Evolutionary conservation across 2,329 filamentous ascomycete species (phyloP), one percentile per base, ranked within the genome.

Genomic region (Phialocephala sp.): DNA sequence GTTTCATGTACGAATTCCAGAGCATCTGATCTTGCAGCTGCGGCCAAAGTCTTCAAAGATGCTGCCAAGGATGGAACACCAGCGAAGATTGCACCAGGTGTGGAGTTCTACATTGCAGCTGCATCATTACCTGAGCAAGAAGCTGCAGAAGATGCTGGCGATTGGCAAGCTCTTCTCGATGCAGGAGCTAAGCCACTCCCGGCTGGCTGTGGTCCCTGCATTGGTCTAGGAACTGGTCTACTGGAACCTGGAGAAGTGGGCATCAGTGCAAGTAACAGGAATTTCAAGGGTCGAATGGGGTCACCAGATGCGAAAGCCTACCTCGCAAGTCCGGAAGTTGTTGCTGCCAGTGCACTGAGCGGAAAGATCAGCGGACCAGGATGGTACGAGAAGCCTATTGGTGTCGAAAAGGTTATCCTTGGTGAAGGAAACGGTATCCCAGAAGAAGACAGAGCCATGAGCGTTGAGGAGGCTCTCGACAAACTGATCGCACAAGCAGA

Each of bases 221-320:
- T 98, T 68, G 94, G 94, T 8, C 84, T 97, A 0, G 92, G 91
- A 9, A 76, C 74, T 0, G 94, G 94, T 43, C 82, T 97, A 0
- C 84, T 97, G 0, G 89, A 97, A 77, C 84, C 87, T 1, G 92
- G 91, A n/a, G 93, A 97, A 79, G 88, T 93, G 11, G 93, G 93
- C 24, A 94, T 97, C 71, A 89, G 85, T 67, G 92, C 93, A 0
- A 89, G 84, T 60, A 97, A 97, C 81, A 84, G 94, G 12, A 97
- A 97, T 78, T 97, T 94, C 83, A 93, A 94, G 78, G 94, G 93
- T 0, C 87, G 94, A 2, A 96, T 97, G 91, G 94, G 94, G 2
- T 89, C 86, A 15, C 88, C 85, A 2, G 87, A 91, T 5, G 91
- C 93, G 0, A 89, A 93, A 74, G 92, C 93, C 0, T 97, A 97